Base-by-base conservation (phyloP, 352 stramenopile genomes). In the Saprolegnia diclina region DNA sequence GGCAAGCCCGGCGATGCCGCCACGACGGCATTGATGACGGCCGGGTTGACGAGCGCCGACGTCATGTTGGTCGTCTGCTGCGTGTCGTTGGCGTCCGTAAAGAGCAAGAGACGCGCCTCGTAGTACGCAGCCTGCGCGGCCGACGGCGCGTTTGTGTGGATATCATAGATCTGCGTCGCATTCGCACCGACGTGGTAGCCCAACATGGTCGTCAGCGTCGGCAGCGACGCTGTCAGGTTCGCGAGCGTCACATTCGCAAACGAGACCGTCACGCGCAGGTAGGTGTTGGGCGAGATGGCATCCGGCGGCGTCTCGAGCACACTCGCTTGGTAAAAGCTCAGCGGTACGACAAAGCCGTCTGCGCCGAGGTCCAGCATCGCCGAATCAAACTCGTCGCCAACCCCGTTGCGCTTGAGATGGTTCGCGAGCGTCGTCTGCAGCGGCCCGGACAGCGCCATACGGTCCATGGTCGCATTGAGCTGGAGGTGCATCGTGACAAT, bases 181-280 rank as follows among this genome's bases (percentile, higher is more conserved):
- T 59, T 59, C 11, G 52, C 52, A 7, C 52, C 52, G 35, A 59
- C 24, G 16, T 16, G 11, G 11, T 59, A 21, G 11, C 13, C n/a
- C 13, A 59, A 7, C 11, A 19, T 11, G 3, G 24, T n/a, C 24
- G 19, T 24, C 11, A 59, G 11, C 11, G 11, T n/a, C 19, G 52
- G 52, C 13, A 59, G 35, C 16, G 3, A 16, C 24, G 4, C 3
- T 7, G 24, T n/a, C 3, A 59, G 52, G 3, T 1, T 19, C 4
- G 11, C 24, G 35, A 59, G 19, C 52, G 52, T 59, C 3, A 40
- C 52, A 24, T 59, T 59, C 16, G 24, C n/a, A 24, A 59, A 59
- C 24, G 52, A 59, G 16, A 59, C 52, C 16, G 52, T 59, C 11
- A 59, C 52, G 11, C 52, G 52, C 35, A 59, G 13, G 11, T 59